Evolutionary conservation across 208 protist genomes (phyloP), one percentile per base, ranked within the genome.

Genomic region (Acanthamoeba castellanii): DNA sequence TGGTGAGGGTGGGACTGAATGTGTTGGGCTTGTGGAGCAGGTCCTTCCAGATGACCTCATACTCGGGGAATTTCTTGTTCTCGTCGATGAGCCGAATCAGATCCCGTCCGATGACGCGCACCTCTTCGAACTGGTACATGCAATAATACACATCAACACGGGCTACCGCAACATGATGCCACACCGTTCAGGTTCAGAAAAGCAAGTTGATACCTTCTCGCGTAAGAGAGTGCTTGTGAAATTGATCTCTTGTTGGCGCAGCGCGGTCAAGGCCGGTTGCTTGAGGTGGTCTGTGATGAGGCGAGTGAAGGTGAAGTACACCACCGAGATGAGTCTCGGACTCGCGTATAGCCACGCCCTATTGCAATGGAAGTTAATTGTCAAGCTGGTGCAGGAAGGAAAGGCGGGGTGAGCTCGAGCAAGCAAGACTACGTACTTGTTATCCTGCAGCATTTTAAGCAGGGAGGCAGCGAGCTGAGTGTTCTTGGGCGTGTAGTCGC

Each of bases 251-350:
- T 42, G 9, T 32, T 95, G 90, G 82, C 90, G 95, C 6, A 97
- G 72, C 14, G 66, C 27, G 50, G 42, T 34, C 30, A 95, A 78
- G 47, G 52, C 9, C 25, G 93, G 91, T 74, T 72, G 52, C 20
- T 94, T 94, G 13, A 82, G 34, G 78, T 97, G 96, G 81, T 97
- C 97, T 32, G 94, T 76, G 68, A 97, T 94, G 32, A 97, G 82
- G 57, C 96, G 55, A 8, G 96, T 70, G 91, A 91, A 97, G 7
- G 94, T 97, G 74, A 97, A 97, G 30, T 96, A 52, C 25, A 85
- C 88, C 20, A 87, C 55, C 47, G 94, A 70, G 25, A 97, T 95
- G n/a, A 97, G 95, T 18, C 78, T 64, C 55, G 91, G 55, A 74
- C 93, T 89, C 42, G 88, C 14, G 37, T 96, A 95, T 52, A 97